These are phyloP conservation scores for Psilocybe subaeruginosa DNA, from an alignment of 768 basidiomycete genomes.

Conservation along the genomic window DNA sequence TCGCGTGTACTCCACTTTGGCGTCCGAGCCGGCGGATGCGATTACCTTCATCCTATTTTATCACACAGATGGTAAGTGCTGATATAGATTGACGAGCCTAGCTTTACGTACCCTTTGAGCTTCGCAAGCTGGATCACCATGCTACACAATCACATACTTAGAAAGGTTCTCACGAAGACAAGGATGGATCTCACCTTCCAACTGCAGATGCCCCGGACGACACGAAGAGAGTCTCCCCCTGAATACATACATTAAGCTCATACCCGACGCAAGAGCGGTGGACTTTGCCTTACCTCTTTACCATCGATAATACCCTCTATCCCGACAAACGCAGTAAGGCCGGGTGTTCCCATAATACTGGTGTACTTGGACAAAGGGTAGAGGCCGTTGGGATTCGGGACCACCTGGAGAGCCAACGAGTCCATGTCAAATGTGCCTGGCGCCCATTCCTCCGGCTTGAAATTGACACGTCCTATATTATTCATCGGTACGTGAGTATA, in stretches of 20 bases:
- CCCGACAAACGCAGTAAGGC: constrained; percentile 39
- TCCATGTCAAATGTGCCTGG: constrained; percentile 8
- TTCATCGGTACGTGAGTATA: not conserved
- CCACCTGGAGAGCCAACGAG: not conserved
- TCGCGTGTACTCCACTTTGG: constrained; percentile 65
- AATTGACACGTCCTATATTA: not conserved
- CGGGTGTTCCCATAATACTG: constrained; percentile 16
- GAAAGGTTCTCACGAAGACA: not conserved
- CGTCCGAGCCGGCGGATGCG: constrained; percentile 69
- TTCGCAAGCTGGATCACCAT: constrained; percentile 56
- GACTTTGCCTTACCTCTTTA: constrained; percentile 32
- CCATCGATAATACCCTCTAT: constrained; percentile 39
- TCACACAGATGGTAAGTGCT: not conserved
- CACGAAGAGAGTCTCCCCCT: constrained; percentile 45
- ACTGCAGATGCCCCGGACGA: constrained; percentile 32
- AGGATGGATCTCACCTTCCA: constrained; percentile 20
- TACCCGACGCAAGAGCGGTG: no score
- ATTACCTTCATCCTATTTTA: constrained; percentile 54
- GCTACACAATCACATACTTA: constrained; percentile 21
- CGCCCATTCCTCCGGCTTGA: constrained; percentile 4
- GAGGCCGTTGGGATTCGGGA: constrained; percentile 32
- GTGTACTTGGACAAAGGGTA: not conserved
- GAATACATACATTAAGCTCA: not conserved
- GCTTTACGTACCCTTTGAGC: constrained; percentile 32
- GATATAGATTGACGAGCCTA: not conserved